phyloP scores from a whole-genome alignment of 495 filamentous ascomycete genomes.

The Chaetomium fimeti region DNA sequence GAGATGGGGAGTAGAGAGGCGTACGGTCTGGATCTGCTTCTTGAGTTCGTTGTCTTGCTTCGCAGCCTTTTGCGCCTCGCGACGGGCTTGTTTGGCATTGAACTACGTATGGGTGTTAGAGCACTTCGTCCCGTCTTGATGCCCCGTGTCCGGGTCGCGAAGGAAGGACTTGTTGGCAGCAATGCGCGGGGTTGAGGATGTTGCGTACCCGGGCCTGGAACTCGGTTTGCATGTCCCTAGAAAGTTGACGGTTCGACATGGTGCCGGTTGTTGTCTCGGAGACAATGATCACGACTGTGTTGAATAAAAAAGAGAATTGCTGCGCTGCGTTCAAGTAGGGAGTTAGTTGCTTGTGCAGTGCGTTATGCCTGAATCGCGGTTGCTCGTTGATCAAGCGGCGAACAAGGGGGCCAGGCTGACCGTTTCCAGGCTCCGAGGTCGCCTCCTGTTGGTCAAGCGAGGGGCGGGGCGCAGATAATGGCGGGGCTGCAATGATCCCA shows the following conservation, averaged over 20 bases:
- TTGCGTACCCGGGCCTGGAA: slow-evolving; percentile 50
- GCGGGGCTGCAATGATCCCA: slow-evolving; percentile 12
- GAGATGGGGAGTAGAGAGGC: slow-evolving; percentile 6
- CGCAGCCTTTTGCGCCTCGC: slow-evolving; percentile 75
- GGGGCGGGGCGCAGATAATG: slow-evolving; percentile 6
- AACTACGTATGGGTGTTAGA: slow-evolving; percentile 51
- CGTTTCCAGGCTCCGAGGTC: background rate
- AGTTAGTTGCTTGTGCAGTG: too few relatives aligned
- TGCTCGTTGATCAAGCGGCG: background rate
- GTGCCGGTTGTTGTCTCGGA: slow-evolving; percentile 20
- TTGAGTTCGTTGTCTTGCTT: slow-evolving; percentile 81
- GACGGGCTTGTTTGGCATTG: slow-evolving; percentile 78
- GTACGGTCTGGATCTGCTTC: slow-evolving; percentile 76
- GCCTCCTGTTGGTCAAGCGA: slow-evolving; percentile 12
- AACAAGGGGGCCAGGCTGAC: background rate
- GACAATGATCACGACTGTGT: background rate
- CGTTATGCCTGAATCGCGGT: background rate
- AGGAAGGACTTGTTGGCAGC: slow-evolving; percentile 1
- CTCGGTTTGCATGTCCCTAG: slow-evolving; percentile 52
- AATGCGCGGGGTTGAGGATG: slow-evolving; percentile 11
- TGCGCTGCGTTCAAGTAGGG: background rate
- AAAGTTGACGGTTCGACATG: slow-evolving; percentile 54
- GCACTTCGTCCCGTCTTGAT: background rate
- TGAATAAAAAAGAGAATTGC: background rate
- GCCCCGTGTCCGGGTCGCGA: background rate